Evolutionary conservation across 257 asterid species (phyloP).

Genomic region (Cinchona pubescens): DNA sequence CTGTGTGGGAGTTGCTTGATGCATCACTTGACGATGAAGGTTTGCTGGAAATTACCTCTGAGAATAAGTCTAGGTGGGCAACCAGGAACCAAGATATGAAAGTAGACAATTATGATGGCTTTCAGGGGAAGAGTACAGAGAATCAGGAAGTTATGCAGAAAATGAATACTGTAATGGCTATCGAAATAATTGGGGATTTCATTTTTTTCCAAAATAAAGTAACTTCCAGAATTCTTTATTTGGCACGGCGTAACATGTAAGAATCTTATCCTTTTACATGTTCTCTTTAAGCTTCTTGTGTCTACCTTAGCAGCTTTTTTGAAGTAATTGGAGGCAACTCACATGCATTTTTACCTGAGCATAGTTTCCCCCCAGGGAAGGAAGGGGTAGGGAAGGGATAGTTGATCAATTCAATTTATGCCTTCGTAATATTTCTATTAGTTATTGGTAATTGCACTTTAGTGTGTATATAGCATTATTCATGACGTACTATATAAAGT

Average conservation of each 20-base stretch:
- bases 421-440: background rate
- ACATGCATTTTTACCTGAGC: background rate
- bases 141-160: constrained; percentile 58
- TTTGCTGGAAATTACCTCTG: constrained; percentile 65
- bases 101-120: constrained; percentile 52
- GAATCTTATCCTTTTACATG: constrained; percentile 30
- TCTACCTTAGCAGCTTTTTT: background rate
- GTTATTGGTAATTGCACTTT: background rate
- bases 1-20: constrained; percentile 86
- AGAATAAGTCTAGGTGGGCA: constrained; percentile 83
- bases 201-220: constrained; percentile 61
- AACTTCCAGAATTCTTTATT: constrained; percentile 66
- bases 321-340: background rate
- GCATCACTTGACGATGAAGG: constrained; percentile 94
- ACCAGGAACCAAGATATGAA: constrained; percentile 69
- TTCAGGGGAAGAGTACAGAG: constrained; percentile 63
- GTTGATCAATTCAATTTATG: background rate
- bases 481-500: background rate
- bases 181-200: constrained; percentile 82
- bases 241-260: constrained; percentile 89
- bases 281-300: background rate
- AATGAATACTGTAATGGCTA: constrained; percentile 66
- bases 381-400: background rate
- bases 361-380: background rate
- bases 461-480: constrained; percentile 1